A percentile compares a stretch with the other conserved stretches of the same genome.
phyloP scores from a whole-genome alignment of 2,329 filamentous ascomycete species.

The Knufia petricola region DNA sequence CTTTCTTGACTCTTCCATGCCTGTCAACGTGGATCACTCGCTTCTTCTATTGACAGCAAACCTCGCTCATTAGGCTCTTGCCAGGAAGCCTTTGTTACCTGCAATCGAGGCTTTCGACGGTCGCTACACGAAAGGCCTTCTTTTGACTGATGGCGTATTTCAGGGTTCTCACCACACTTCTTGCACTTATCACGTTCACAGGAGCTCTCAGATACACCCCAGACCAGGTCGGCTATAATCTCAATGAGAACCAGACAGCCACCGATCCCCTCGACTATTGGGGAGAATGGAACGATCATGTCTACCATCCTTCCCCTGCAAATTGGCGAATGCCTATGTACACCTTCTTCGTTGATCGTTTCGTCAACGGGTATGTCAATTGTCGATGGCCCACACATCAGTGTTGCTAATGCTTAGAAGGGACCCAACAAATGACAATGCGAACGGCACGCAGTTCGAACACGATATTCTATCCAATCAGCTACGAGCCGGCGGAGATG shows the following conservation, averaged over 20 bases:
- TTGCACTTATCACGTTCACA: not conserved
- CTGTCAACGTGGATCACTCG: no score
- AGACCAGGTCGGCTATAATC: slow-evolving; percentile 36
- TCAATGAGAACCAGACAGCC: slow-evolving; percentile 43
- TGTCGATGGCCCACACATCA: not conserved
- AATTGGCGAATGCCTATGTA: slow-evolving; percentile 50
- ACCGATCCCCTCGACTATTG: slow-evolving; percentile 40
- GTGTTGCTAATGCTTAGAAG: slow-evolving; percentile 17
- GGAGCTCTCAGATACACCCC: not conserved
- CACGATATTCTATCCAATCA: slow-evolving; percentile 43
- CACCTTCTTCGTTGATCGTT: slow-evolving; percentile 45
- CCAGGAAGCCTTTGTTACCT: no score
- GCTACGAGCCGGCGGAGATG: slow-evolving; percentile 44
- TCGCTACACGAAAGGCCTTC: no score
- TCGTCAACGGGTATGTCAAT: slow-evolving; percentile 34
- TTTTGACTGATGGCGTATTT: no score
- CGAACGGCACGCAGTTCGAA: slow-evolving; percentile 43
- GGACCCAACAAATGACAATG: slow-evolving; percentile 44
- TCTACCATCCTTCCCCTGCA: slow-evolving; percentile 35
- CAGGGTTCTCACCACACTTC: not conserved
- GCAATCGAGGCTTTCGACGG: no score
- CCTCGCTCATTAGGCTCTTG: no score
- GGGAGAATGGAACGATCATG: slow-evolving; percentile 36
- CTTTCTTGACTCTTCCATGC: no score
- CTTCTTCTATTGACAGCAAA: no score